Evolutionary conservation across 192 early-diverging fungal species (phyloP).

Genomic region (Rhizoclosmatium sp.): DNA sequence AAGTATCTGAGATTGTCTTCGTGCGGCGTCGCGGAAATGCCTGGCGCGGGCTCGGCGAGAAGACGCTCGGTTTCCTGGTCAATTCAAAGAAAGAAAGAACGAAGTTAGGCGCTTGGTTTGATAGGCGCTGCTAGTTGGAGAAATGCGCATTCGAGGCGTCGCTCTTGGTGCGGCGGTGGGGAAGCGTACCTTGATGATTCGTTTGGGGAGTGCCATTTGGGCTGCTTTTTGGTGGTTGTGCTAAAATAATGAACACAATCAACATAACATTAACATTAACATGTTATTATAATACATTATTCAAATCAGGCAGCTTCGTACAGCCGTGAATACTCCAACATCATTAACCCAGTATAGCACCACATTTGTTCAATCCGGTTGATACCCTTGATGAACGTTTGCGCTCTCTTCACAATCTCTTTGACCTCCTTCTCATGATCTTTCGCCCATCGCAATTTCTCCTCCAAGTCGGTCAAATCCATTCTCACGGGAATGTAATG

Average conservation of each 20-base stretch:
- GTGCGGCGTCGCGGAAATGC: slow-evolving; percentile 86
- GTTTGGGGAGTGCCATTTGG: slow-evolving; percentile 55
- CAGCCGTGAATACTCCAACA: slow-evolving; percentile 12
- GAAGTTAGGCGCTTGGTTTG: neutral
- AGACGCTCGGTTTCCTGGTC: slow-evolving; percentile 94
- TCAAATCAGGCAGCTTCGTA: too few species aligned
- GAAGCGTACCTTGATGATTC: slow-evolving; percentile 60
- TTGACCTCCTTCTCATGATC: slow-evolving; percentile 10
- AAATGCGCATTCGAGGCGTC: neutral
- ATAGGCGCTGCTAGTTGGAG: neutral
- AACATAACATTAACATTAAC: too few species aligned
- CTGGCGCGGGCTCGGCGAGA: slow-evolving; percentile 92
- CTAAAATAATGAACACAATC: neutral
- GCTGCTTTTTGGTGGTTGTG: neutral
- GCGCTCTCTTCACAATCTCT: slow-evolving; percentile 1
- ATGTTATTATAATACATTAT: neutral
- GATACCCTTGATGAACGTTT: neutral
- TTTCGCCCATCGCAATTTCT: slow-evolving; percentile 8
- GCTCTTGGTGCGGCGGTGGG: neutral
- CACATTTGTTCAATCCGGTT: slow-evolving; percentile 3
- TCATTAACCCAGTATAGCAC: slow-evolving; percentile 14
- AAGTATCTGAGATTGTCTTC: slow-evolving; percentile 98
- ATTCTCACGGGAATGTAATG: slow-evolving; percentile 36
- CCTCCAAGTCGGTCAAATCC: slow-evolving; percentile 35
- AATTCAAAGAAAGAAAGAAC: neutral